phyloP scores from a whole-genome alignment of 805 yeast species.

The Myxozyma nipponensis region DNA sequence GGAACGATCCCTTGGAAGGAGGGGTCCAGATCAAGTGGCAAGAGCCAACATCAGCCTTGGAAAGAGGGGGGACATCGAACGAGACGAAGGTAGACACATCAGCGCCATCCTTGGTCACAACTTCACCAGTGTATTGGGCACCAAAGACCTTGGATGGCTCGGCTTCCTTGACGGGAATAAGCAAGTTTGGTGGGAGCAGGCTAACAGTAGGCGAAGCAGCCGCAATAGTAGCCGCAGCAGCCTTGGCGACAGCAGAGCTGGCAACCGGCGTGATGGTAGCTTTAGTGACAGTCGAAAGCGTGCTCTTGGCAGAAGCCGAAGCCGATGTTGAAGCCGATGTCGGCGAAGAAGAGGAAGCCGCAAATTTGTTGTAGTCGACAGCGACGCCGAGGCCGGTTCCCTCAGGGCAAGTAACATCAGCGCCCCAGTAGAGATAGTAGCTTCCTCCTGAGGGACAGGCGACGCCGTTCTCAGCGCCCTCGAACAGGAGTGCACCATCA shows the following conservation, averaged over 20 bases:
- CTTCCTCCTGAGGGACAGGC: slow-evolving; percentile 10
- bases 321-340: neutral
- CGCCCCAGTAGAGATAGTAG: slow-evolving; percentile 20
- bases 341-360: slow-evolving; percentile 5
- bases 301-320: neutral
- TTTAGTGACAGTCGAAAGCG: slow-evolving; percentile 1
- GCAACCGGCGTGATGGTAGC: neutral
- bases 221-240: slow-evolving; percentile 3
- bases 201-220: slow-evolving; percentile 19
- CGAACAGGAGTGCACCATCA: slow-evolving; percentile 5
- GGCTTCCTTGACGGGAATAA: slow-evolving; percentile 21
- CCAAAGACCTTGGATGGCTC: slow-evolving; percentile 14
- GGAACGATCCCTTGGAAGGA: slow-evolving; percentile 19
- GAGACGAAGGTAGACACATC: slow-evolving; percentile 16
- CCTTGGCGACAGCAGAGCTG: slow-evolving; percentile 2
- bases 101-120: neutral
- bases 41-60: slow-evolving; percentile 5
- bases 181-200: slow-evolving; percentile 22
- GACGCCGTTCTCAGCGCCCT: slow-evolving; percentile 7
- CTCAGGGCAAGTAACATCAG: slow-evolving; percentile 4
- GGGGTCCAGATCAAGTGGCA: slow-evolving; percentile 26
- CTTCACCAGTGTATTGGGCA: slow-evolving; percentile 20
- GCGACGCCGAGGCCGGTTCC: slow-evolving; percentile 9
- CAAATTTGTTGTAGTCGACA: neutral
- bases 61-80: slow-evolving; percentile 17